Evolutionary conservation across 75 land plant species (phyloP).

Genomic region (Cupressus sempervirens): DNA sequence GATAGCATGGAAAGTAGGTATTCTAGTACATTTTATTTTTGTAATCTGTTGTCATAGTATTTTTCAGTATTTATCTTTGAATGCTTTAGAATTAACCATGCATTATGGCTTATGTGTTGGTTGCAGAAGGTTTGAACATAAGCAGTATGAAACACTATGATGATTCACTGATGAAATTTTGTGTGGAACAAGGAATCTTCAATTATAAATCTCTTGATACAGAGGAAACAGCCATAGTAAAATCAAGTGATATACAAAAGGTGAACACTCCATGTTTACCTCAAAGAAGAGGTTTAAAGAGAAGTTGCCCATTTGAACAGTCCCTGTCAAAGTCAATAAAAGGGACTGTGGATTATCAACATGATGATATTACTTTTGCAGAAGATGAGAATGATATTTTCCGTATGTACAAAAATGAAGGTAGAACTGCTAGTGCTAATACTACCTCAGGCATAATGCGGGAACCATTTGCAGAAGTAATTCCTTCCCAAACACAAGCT

Average conservation of each 20-base stretch:
- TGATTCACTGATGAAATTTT: background rate
- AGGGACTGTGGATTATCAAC: background rate
- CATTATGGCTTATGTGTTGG: background rate
- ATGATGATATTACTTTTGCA: background rate
- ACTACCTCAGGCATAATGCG: background rate
- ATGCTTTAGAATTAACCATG: background rate
- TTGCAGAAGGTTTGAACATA: background rate
- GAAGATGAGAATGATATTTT: background rate
- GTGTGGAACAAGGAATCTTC: background rate
- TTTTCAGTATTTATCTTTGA: constrained; percentile 3
- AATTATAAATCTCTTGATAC: background rate
- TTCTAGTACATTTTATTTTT: background rate
- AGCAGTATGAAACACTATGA: background rate
- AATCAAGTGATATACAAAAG: constrained; percentile 2
- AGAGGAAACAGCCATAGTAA: background rate
- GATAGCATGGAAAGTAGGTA: constrained; percentile 2
- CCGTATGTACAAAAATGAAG: background rate
- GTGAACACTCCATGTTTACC: constrained; percentile 1
- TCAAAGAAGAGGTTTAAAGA: constrained; percentile 1
- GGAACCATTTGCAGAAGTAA: constrained; percentile 1
- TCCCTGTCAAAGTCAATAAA: background rate
- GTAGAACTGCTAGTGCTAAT: background rate
- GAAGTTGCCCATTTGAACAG: background rate
- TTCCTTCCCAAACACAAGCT: background rate
- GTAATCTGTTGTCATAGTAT: background rate